Base-by-base conservation (phyloP, 371 early-diverging fungal species). In the Mortierella sp. region DNA sequence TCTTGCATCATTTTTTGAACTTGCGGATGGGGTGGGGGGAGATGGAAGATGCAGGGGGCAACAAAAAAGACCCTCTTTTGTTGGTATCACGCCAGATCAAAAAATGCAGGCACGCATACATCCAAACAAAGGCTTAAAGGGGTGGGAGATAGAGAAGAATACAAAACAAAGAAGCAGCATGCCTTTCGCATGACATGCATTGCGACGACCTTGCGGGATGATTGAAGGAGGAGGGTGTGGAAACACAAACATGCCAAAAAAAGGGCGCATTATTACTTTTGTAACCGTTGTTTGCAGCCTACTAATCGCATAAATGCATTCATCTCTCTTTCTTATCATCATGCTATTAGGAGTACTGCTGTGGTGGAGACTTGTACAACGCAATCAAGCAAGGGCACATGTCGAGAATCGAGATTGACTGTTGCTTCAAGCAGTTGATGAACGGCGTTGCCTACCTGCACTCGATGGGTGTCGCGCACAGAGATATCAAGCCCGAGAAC, bases 381-480 rank as follows among this genome's bases (percentile, higher is more conserved):
- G 87, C 90, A 31, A 94, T 96, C 64, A 90, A 91, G 85, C 80
- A 90, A 37, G 93, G 92, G 44, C 85, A 87, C 61, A 94, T 96
- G 94, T 86, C 91, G 19, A 81, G 85, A 43, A 74, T 83, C 24
- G 96, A 96, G 84, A 89, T 93, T 58, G 87, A 93, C 69, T 96
- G 98, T 85, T 94, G 92, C 88, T 96, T 96, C 89, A 95, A 95
- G 86, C 97, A 99, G 85, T 87, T 99, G 85, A 87, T 98, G 50
- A 86, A 87, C 64, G 99, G 98, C 50, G 88, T 99, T 6, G 91
- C 89, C 6, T 97, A 97, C 80, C 87, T 99, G 31, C 97, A 98
- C 83, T 93, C 94, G 11, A 89, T 97, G 86, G 99, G 99, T 71
- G 98, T 99, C 22, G 96, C 96, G 43, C 99, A 99, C 86, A 72